Evolutionary conservation across 2,329 filamentous ascomycete genomes (phyloP).

Genomic region (Exophiala mesophila): DNA sequence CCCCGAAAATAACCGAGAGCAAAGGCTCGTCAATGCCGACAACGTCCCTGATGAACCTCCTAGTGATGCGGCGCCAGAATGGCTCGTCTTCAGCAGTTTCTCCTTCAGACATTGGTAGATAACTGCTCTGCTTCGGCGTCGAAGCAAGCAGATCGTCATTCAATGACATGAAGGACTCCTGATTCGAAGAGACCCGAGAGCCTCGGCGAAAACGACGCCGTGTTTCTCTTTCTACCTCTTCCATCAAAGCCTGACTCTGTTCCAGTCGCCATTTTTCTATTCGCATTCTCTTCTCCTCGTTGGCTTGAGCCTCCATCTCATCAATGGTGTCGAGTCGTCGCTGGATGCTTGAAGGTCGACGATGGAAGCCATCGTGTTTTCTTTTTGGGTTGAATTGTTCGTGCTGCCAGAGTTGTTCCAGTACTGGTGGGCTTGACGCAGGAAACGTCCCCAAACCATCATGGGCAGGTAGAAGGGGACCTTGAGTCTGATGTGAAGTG

Average conservation of each 20-base stretch:
- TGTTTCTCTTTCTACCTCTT: constrained; percentile 86
- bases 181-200: constrained; percentile 13
- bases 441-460: constrained; percentile 86
- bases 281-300: constrained; percentile 70
- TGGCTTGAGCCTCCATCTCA: constrained; percentile 55
- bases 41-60: constrained; percentile 79
- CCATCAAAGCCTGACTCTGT: constrained; percentile 76
- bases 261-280: constrained; percentile 92
- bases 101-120: constrained; percentile 26
- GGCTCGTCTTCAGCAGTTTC: constrained; percentile 55
- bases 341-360: constrained; percentile 55
- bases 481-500: constrained; percentile 43
- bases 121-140: constrained; percentile 26
- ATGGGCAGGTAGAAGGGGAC: constrained; percentile 78
- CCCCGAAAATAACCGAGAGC: constrained; percentile 81
- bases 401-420: constrained; percentile 84
- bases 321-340: constrained; percentile 52
- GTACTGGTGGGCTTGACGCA: constrained; percentile 58
- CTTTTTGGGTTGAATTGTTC: constrained; percentile 76
- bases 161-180: constrained; percentile 14
- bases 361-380: constrained; percentile 42
- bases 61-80: constrained; percentile 75
- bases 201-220: constrained; percentile 54
- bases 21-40: constrained; percentile 86
- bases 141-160: constrained; percentile 23